Base-by-base conservation (phyloP, 2,329 filamentous ascomycete species). In the Colletotrichum sp. region DNA sequence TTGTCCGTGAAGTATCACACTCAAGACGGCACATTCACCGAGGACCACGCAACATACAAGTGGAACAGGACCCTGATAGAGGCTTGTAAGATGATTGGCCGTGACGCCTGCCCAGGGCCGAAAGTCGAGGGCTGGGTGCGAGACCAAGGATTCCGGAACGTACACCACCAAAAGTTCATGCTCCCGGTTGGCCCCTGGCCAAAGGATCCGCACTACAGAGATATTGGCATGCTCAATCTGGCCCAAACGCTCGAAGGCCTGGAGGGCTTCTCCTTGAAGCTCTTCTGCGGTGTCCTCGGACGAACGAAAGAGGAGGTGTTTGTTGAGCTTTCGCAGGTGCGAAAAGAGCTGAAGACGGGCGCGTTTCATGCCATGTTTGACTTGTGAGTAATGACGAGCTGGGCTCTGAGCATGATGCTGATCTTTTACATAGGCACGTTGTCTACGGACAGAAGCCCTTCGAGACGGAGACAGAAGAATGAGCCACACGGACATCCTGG, bases 151-250 rank as follows among this genome's bases (percentile, higher is more conserved):
- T 86, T 86, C 70, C 57, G 76, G n/a, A 80, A 82, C 65, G 76
- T 83, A 28, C 78, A 77, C 2, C 79, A 83, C 68, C 78, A 75
- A 24, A 60, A 78, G 16, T 82, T 79, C 66, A 82, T 80, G 71
- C 76, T 80, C 72, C 82, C 83, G 2, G 77, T 81, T 26, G 82
- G 82, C 1, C 77, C 79, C 21, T 86, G 87, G 87, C 83, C 86
- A 1, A 85, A 82, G 58, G 82, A 88, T 28, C 79, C 81, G 1
- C 82, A 82, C 10, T 81, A 87, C 24, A 87, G 87, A 76, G 83
- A 85, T 2, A 67, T 67, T 5, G 65, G 65, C 3, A 24, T 34
- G 48, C 28, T 55, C 5, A 57, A 34, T 13, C 28, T 34, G 16
- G 48, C 48, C 7, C 65, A 57, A 2, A n/a, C 26, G 1, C 10